A percentile compares a stretch with the other conserved stretches of the same genome.
These are phyloP conservation scores for Polygonum maritimum DNA, from an alignment of 148 eudicot genomes.

Conservation along the genomic window DNA sequence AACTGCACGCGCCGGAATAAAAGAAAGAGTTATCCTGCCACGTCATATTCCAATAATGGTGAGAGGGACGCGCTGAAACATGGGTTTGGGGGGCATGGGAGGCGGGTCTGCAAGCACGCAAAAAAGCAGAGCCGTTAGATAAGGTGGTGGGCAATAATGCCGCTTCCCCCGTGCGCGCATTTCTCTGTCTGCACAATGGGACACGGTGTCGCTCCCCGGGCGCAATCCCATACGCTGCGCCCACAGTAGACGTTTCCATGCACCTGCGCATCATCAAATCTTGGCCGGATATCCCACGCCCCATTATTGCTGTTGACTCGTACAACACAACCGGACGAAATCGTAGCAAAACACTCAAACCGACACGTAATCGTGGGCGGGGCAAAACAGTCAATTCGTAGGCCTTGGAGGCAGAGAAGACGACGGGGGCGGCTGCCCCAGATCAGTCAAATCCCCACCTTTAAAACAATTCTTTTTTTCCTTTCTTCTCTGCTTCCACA, in stretches of 20 bases:
- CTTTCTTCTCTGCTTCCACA: neutral
- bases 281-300: neutral
- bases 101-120: conserved; percentile 3
- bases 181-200: conserved; percentile 4
- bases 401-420: neutral
- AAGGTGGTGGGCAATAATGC: conserved; percentile 7
- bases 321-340: neutral
- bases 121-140: conserved; percentile 6
- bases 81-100: neutral
- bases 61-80: neutral
- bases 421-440: conserved; percentile 13
- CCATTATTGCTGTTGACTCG: neutral
- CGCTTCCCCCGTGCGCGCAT: conserved; percentile 9
- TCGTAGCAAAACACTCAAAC: neutral
- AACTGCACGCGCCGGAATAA: neutral
- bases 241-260: neutral
- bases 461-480: neutral
- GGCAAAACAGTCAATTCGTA: neutral
- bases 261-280: neutral
- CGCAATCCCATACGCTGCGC: neutral
- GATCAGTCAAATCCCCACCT: conserved; percentile 11
- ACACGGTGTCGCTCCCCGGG: neutral
- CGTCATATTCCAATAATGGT: neutral
- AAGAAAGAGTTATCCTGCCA: neutral
- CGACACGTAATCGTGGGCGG: neutral